Evolutionary conservation across 306 rosid species (phyloP).

Genomic region (Quercus rubra): DNA sequence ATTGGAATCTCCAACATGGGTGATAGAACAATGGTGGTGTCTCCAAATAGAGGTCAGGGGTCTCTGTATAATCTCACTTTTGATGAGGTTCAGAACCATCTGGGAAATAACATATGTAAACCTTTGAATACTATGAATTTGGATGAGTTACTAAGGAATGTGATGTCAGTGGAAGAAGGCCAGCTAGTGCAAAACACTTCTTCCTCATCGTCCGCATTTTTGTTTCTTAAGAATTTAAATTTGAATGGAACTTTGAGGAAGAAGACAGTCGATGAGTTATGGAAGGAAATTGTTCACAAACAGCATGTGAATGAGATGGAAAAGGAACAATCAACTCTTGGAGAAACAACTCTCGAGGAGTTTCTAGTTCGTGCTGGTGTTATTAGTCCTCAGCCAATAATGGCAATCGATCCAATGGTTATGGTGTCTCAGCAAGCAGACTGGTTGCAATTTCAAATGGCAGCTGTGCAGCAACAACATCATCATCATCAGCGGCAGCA

Average conservation of each 20-base stretch:
- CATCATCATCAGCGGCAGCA: slow-evolving; percentile 6
- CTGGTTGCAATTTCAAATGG: slow-evolving; percentile 43
- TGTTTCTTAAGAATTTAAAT: slow-evolving; percentile 17
- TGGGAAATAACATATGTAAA: slow-evolving; percentile 23
- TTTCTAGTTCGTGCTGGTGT: slow-evolving; percentile 23
- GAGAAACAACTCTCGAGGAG: slow-evolving; percentile 23
- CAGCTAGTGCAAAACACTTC: slow-evolving; percentile 37
- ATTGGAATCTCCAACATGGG: slow-evolving; percentile 9
- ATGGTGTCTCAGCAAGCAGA: slow-evolving; percentile 25
- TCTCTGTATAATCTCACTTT: slow-evolving; percentile 18
- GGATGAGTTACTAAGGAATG: slow-evolving; percentile 36
- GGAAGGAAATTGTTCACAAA: slow-evolving; percentile 26
- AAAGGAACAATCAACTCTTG: slow-evolving; percentile 20
- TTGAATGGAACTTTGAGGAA: slow-evolving; percentile 24
- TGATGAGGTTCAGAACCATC: slow-evolving; percentile 37
- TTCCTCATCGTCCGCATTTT: slow-evolving; percentile 24
- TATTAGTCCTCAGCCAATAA: slow-evolving; percentile 8
- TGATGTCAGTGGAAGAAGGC: slow-evolving; percentile 33
- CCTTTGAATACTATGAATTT: slow-evolving; percentile 23
- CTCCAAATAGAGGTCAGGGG: slow-evolving; percentile 28
- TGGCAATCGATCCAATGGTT: slow-evolving; percentile 29
- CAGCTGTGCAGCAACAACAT: slow-evolving; percentile 16
- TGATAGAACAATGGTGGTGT: slow-evolving; percentile 24
- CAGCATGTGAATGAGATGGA: slow-evolving; percentile 9
- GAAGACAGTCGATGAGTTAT: slow-evolving; percentile 18